Conservation (phyloP, 2,329 filamentous ascomycete species). For the Fusarium burgessii region DNA sequence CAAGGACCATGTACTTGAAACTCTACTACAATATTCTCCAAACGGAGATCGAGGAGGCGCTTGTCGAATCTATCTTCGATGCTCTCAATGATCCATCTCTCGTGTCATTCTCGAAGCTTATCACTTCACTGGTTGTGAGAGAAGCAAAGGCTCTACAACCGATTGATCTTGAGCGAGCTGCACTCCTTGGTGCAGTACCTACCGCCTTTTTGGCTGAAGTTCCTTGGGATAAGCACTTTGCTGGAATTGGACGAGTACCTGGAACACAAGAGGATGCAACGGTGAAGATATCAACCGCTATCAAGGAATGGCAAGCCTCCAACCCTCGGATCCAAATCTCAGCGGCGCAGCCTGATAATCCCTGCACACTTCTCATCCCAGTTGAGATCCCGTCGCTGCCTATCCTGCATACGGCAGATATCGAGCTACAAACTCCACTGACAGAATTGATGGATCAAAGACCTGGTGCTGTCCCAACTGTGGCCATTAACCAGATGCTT, state of each 20-base stretch:
- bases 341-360: conserved; percentile 46
- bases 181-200: conserved; percentile 63
- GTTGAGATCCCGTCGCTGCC: conserved; percentile 89
- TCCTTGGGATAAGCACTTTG: conserved; percentile 63
- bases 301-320: conserved; percentile 52
- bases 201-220: conserved; percentile 61
- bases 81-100: conserved; percentile 57
- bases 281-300: conserved; percentile 41
- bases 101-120: conserved; percentile 59
- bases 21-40: conserved; percentile 82
- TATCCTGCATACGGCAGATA: conserved; percentile 83
- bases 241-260: conserved; percentile 60
- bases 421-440: conserved; percentile 62
- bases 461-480: conserved; percentile 56
- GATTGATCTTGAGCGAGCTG: conserved; percentile 67
- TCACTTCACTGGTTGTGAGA: conserved; percentile 58
- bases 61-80: conserved; percentile 58
- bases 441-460: conserved; percentile 47
- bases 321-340: conserved; percentile 47
- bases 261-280: conserved; percentile 51
- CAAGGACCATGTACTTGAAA: conserved; percentile 71
- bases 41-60: conserved; percentile 72
- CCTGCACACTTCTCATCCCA: conserved; percentile 82
- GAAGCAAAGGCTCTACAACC: conserved; percentile 60
- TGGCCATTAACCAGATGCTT: conserved; percentile 73